Conservation (phyloP, 2,329 filamentous ascomycete genomes). For the Dactylellina leptospora region DNA sequence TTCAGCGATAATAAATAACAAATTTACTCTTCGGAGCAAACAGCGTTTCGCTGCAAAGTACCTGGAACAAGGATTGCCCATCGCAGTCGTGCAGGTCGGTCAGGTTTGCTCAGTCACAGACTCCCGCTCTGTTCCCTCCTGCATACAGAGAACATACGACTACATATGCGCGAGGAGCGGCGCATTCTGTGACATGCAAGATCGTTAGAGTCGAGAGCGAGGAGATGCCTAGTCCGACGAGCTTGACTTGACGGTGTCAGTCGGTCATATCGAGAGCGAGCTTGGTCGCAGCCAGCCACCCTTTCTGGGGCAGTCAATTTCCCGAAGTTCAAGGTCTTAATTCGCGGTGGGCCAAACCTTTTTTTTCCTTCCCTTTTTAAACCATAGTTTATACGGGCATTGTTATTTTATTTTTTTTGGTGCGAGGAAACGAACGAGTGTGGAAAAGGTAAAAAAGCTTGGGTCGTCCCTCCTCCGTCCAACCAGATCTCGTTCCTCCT, state of each 20-base stretch:
- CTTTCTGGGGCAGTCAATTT: conserved; percentile 49
- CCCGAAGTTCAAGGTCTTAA: too few species aligned
- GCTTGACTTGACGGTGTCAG: conserved; percentile 11
- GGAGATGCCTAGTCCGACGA: conserved; percentile 8
- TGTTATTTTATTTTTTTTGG: conserved; percentile 7
- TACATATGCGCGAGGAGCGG: conserved; percentile 28
- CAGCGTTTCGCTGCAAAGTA: conserved; percentile 35
- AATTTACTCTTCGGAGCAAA: conserved; percentile 25
- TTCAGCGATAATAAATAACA: not conserved
- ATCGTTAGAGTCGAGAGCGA: conserved; percentile 7
- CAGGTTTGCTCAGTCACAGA: conserved; percentile 44
- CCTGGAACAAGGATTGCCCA: conserved; percentile 44
- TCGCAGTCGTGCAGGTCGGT: conserved; percentile 13
- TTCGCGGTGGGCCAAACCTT: not conserved
- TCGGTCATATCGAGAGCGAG: conserved; percentile 2
- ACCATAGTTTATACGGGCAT: not conserved
- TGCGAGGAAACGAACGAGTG: not conserved
- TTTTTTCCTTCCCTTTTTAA: conserved; percentile 37
- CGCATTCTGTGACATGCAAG: conserved; percentile 50
- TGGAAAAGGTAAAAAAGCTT: conserved; percentile 20
- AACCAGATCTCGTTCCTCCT: conserved; percentile 46
- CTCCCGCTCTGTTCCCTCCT: conserved; percentile 40
- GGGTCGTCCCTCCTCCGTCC: conserved; percentile 22
- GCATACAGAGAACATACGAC: conserved; percentile 5
- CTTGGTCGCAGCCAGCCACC: conserved; percentile 33